phyloP scores from a whole-genome alignment of 1,284 basidiomycete genomes.

The Cryptococcus deneoformans region DNA sequence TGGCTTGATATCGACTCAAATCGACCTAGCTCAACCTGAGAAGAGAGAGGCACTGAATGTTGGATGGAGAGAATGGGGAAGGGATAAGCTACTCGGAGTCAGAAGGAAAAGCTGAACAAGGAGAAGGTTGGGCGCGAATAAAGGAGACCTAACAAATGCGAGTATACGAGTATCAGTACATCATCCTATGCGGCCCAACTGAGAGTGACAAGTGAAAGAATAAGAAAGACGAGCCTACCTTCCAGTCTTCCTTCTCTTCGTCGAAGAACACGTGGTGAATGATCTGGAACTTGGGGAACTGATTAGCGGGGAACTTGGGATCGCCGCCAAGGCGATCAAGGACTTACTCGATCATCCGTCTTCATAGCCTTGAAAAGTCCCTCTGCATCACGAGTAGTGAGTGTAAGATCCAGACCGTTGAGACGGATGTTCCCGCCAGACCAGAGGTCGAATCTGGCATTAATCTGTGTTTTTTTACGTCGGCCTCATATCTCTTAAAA shows the following conservation, averaged over 20 bases:
- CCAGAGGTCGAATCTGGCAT: conserved; percentile 37
- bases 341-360: conserved; percentile 30
- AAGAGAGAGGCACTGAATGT: too few relatives aligned
- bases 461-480: conserved; percentile 15
- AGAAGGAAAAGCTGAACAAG: conserved; percentile 10
- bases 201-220: neutral
- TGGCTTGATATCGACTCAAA: too few relatives aligned
- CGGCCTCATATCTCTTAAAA: neutral
- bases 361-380: conserved; percentile 31
- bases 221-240: conserved; percentile 18
- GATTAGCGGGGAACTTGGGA: neutral
- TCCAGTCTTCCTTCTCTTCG: conserved; percentile 43
- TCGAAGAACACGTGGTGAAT: conserved; percentile 31
- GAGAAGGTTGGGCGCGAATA: conserved; percentile 15
- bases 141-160: conserved; percentile 28
- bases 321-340: neutral
- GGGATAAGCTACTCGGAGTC: conserved; percentile 15
- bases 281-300: conserved; percentile 28
- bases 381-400: conserved; percentile 23
- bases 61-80: too few relatives aligned
- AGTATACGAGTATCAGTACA: conserved; percentile 26
- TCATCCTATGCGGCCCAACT: neutral
- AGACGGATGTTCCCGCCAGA: conserved; percentile 40
- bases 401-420: conserved; percentile 31
- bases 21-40: too few relatives aligned